Base-by-base conservation (phyloP, 2,329 filamentous ascomycete genomes). In the Cladophialophora carrionii region DNA sequence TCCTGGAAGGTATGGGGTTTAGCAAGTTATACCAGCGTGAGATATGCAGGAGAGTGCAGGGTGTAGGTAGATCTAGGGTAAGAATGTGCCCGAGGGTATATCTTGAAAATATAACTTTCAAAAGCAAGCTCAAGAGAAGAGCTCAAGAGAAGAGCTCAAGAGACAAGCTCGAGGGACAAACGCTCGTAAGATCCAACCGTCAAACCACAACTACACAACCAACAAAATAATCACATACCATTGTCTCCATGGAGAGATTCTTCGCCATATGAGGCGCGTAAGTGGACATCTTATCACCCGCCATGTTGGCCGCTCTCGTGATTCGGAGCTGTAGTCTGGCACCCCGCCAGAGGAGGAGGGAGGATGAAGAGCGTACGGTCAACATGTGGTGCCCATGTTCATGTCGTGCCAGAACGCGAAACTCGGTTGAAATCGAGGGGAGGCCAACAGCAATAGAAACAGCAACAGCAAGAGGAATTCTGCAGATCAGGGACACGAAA, bases 11-110 rank as follows among this genome's bases (percentile, higher is more conserved):
- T 17, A 51, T 51, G n/a, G 41, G 8, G 22, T 26, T 70, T 82
- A 69, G 91, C 91, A 78, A 55, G 22, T 96, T 95, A 60, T 67
- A 64, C 41, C 57, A 59, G 52, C 5, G 46, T 22, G 6, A 24
- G 46, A 17, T 34, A n/a, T n/a, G n/a, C 26, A 10, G 7, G 26
- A 43, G n/a, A 6, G 37, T 43, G 37, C 37, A 43, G 5, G 17
- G 14, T n/a, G 14, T n/a, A n/a, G 17, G 17, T 43, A 43, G 37
- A 43, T 7, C 17, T 43, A 29, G 26, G 26, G 26, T 29, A 6
- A 29, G 26, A 29, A 29, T 29, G 26, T 29, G 26, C 26, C 26
- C 26, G 3, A 29, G 26, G 26, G 26, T 29, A 29, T 6, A 29
- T 29, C 26, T 29, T 29, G 6, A 29, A 29, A 7, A 8, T 43